Conservation (phyloP, 2,329 filamentous ascomycete genomes). For the Aspergillus bombycis region DNA sequence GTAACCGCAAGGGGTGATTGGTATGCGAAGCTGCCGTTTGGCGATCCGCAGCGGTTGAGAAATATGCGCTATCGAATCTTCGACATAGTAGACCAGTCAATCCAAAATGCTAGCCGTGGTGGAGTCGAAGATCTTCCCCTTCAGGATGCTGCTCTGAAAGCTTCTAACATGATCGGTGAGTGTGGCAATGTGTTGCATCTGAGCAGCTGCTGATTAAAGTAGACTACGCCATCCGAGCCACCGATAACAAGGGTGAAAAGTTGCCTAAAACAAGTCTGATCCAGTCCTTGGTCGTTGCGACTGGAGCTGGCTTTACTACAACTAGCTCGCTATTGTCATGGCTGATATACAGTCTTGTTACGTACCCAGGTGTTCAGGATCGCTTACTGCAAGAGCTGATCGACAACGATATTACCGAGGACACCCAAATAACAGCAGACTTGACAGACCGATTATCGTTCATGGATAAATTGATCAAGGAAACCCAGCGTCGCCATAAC, state of each 20-base stretch:
- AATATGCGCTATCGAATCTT: slow-evolving; percentile 16
- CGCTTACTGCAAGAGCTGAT: slow-evolving; percentile 61
- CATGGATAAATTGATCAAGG: slow-evolving; percentile 53
- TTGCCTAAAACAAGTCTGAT: slow-evolving; percentile 50
- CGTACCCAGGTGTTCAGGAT: slow-evolving; percentile 60
- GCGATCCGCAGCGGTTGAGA: slow-evolving; percentile 53
- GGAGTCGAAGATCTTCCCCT: slow-evolving; percentile 35
- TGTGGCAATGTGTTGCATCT: background rate
- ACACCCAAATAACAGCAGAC: slow-evolving; percentile 50
- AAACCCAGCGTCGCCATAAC: slow-evolving; percentile 62
- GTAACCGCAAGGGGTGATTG: slow-evolving; percentile 58
- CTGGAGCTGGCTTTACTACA: slow-evolving; percentile 63
- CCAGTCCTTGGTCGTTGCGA: slow-evolving; percentile 52
- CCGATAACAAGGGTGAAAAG: slow-evolving; percentile 57
- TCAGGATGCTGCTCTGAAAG: slow-evolving; percentile 50
- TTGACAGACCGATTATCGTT: slow-evolving; percentile 53
- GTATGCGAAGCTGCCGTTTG: slow-evolving; percentile 62
- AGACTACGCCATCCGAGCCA: slow-evolving; percentile 48
- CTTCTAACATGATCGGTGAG: slow-evolving; percentile 42
- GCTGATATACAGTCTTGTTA: slow-evolving; percentile 57
- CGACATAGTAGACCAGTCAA: slow-evolving; percentile 26
- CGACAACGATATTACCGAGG: slow-evolving; percentile 49
- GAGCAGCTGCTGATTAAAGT: background rate
- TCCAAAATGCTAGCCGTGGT: slow-evolving; percentile 22
- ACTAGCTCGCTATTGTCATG: slow-evolving; percentile 61